phyloP scores from a whole-genome alignment of 495 filamentous ascomycete genomes.

The Penicillium bialowiezense region DNA sequence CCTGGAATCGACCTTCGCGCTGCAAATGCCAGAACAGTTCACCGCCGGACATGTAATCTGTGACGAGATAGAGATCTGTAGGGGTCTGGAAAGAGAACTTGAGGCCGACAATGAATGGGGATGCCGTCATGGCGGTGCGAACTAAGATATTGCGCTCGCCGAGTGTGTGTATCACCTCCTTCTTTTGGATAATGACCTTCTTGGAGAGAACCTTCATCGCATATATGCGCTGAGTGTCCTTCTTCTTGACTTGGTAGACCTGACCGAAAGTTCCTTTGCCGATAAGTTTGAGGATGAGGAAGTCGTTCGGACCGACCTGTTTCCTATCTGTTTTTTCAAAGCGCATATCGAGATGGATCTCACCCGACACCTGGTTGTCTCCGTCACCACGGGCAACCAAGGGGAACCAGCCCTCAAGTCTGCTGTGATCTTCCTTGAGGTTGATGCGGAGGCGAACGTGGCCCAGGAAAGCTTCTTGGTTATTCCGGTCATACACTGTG shows the following conservation, averaged over 20 bases:
- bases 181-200: constrained; percentile 99
- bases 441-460: constrained; percentile 77
- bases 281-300: constrained; percentile 92
- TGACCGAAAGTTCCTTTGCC: constrained; percentile 99
- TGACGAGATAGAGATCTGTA: constrained; percentile 93
- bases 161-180: constrained; percentile 95
- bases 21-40: constrained; percentile 99
- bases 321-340: constrained; percentile 90
- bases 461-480: constrained; percentile 86
- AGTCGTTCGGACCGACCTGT: constrained; percentile 95
- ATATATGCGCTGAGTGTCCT: constrained; percentile 92
- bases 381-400: constrained; percentile 65
- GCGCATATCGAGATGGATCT: constrained; percentile 80
- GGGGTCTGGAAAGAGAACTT: constrained; percentile 99
- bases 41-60: constrained; percentile 99
- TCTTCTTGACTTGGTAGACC: constrained; percentile 98
- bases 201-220: constrained; percentile 99
- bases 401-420: constrained; percentile 81
- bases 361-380: constrained; percentile 76
- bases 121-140: constrained; percentile 90
- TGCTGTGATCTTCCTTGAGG: constrained; percentile 62
- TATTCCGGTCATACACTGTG: constrained; percentile 85
- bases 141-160: constrained; percentile 97
- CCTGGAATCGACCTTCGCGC: constrained; percentile 93
- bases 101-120: constrained; percentile 94